Conservation (phyloP, 2,329 filamentous ascomycete genomes). For the Hortaea werneckii region DNA sequence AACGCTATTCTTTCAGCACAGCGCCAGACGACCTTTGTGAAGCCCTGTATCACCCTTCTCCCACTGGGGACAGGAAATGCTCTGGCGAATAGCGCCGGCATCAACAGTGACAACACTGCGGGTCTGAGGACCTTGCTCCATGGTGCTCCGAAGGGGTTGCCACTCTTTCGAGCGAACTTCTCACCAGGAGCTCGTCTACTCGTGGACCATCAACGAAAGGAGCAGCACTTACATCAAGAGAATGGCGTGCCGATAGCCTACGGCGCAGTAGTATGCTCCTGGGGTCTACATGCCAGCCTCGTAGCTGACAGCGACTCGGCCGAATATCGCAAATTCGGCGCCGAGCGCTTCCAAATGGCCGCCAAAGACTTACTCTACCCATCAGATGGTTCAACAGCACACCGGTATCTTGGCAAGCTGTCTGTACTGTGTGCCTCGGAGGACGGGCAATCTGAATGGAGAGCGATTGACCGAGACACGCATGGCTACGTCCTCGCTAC, state of each 20-base stretch:
- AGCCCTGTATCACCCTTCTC: conserved; percentile 47
- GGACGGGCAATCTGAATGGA: conserved; percentile 17
- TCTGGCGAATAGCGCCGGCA: conserved; percentile 35
- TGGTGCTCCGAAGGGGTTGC: conserved; percentile 27
- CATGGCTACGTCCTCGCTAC: conserved; percentile 72
- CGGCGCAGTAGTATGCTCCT: conserved; percentile 78
- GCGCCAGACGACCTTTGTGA: conserved; percentile 26
- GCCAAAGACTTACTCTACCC: conserved; percentile 64
- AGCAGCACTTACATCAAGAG: conserved; percentile 25
- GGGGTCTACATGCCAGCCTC: conserved; percentile 79
- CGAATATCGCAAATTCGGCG: conserved; percentile 67
- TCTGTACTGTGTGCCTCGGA: conserved; percentile 27
- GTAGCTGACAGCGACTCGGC: conserved; percentile 85
- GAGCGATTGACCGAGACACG: conserved; percentile 30
- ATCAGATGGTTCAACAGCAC: conserved; percentile 40
- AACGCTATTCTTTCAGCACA: conserved; percentile 48
- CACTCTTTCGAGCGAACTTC: conserved; percentile 35
- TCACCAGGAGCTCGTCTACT: conserved; percentile 35
- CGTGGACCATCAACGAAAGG: conserved; percentile 34
- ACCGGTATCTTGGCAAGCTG: conserved; percentile 47
- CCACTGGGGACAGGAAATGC: conserved; percentile 44
- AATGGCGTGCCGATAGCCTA: conserved; percentile 34
- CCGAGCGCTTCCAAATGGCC: conserved; percentile 73
- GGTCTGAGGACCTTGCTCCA: conserved; percentile 31
- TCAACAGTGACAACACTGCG: conserved; percentile 29